A percentile compares a stretch with the other conserved stretches of the same genome.
These are phyloP conservation scores for Closterium sp. DNA, from an alignment of 139 green algal genomes.

Conservation along the genomic window DNA sequence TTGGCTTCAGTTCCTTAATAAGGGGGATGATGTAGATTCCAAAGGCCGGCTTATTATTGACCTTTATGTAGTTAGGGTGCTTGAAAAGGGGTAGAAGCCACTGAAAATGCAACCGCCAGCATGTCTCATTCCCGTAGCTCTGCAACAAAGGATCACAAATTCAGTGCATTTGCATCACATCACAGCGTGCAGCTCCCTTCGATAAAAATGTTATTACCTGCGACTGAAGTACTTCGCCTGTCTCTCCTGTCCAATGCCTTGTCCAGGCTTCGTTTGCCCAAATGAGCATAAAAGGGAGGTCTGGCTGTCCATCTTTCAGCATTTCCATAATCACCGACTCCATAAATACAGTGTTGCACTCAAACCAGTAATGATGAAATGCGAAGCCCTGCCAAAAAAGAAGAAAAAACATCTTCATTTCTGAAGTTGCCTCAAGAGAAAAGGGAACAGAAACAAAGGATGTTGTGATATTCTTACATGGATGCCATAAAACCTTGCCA, in stretches of 20 bases:
- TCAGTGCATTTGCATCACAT: neutral
- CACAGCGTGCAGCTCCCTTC: neutral
- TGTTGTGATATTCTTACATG: neutral
- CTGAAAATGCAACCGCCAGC: conserved; percentile 22
- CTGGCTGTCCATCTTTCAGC: conserved; percentile 15
- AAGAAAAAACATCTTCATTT: too few species aligned
- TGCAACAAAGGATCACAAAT: neutral
- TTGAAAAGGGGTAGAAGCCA: conserved; percentile 21
- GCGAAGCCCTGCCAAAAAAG: conserved; percentile 20
- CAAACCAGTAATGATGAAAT: conserved; percentile 30
- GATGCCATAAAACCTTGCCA: conserved; percentile 22
- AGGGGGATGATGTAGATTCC: conserved; percentile 20
- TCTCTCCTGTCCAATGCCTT: conserved; percentile 13
- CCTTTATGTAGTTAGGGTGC: conserved; percentile 11
- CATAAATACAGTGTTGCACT: conserved; percentile 24
- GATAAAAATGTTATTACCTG: neutral
- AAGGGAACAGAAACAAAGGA: neutral
- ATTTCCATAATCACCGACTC: conserved; percentile 3
- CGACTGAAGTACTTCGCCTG: conserved; percentile 14
- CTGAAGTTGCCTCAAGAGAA: neutral
- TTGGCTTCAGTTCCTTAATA: neutral
- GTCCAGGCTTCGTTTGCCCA: conserved; percentile 35
- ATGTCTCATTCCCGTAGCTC: conserved; percentile 21
- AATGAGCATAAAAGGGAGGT: conserved; percentile 17
- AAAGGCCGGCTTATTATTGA: conserved; percentile 16